These are phyloP conservation scores for Globisporangium apiculatum DNA, from an alignment of 352 stramenopile species.

Conservation along the genomic window DNA sequence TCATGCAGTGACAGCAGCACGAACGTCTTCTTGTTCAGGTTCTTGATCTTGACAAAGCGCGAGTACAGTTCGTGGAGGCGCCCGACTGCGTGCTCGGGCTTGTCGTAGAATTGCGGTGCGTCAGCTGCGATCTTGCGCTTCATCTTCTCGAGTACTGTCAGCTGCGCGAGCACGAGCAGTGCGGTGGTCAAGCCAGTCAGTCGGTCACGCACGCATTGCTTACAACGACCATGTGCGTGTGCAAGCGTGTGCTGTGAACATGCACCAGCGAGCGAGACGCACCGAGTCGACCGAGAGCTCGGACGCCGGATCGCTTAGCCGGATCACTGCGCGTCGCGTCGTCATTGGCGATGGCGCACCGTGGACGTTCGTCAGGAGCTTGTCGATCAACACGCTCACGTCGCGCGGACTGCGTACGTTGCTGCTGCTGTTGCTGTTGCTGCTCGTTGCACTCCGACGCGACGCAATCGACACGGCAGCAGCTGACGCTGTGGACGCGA, in stretches of 20 bases:
- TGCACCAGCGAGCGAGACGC: background rate
- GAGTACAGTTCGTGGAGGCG: slow-evolving; percentile 74
- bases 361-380: slow-evolving; percentile 40
- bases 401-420: slow-evolving; percentile 28
- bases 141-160: slow-evolving; percentile 72
- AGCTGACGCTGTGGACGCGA: slow-evolving; percentile 16
- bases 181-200: too few species aligned
- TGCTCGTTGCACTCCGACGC: slow-evolving; percentile 14
- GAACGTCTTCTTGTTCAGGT: slow-evolving; percentile 72
- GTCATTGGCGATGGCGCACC: slow-evolving; percentile 49
- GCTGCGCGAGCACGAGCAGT: slow-evolving; percentile 17
- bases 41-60: slow-evolving; percentile 67
- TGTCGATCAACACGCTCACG: slow-evolving; percentile 47
- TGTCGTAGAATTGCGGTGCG: slow-evolving; percentile 31
- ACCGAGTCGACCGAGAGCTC: slow-evolving; percentile 28
- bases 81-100: slow-evolving; percentile 33
- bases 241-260: background rate
- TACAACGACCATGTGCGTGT: background rate
- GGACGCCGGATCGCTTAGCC: slow-evolving; percentile 39
- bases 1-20: background rate
- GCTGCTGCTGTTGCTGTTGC: slow-evolving; percentile 14
- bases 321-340: slow-evolving; percentile 44
- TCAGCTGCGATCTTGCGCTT: slow-evolving; percentile 55
- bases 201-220: background rate
- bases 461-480: slow-evolving; percentile 24